Evolutionary conservation across 1,139 yeast species (phyloP).

Genomic region (Suhomyces chickasaworum): DNA sequence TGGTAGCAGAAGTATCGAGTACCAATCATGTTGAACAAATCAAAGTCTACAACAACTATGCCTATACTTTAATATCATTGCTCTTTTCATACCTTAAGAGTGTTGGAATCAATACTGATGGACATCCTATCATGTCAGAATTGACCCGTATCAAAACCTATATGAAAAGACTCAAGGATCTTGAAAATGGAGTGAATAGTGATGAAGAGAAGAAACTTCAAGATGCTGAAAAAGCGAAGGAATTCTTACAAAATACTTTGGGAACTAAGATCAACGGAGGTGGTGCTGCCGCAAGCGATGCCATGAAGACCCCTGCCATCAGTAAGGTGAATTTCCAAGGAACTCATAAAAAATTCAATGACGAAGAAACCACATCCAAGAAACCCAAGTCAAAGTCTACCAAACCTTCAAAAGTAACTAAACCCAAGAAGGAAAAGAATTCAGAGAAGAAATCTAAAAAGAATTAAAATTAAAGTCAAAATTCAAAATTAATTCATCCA

Average conservation of each 20-base stretch:
- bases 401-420: slow-evolving; percentile 13
- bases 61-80: slow-evolving; percentile 49
- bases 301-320: slow-evolving; percentile 53
- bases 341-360: slow-evolving; percentile 55
- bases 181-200: slow-evolving; percentile 28
- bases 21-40: slow-evolving; percentile 39
- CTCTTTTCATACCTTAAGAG: slow-evolving; percentile 61
- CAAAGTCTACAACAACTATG: slow-evolving; percentile 40
- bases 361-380: slow-evolving; percentile 3
- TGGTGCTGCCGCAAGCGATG: slow-evolving; percentile 31
- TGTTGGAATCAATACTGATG: slow-evolving; percentile 57
- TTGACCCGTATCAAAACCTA: slow-evolving; percentile 67
- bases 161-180: slow-evolving; percentile 60
- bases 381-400: slow-evolving; percentile 1
- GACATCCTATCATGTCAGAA: slow-evolving; percentile 70
- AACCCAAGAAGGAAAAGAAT: slow-evolving; percentile 4
- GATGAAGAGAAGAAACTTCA: slow-evolving; percentile 23
- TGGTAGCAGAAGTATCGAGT: slow-evolving; percentile 24
- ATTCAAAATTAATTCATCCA: too few species aligned
- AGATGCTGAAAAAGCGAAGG: slow-evolving; percentile 41
- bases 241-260: slow-evolving; percentile 49
- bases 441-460: neutral
- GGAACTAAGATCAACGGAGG: slow-evolving; percentile 37
- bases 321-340: slow-evolving; percentile 60
- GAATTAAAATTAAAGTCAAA: neutral